Percentiles rank a stretch among this genome's conserved stretches.
Conservation (phyloP, 305 asterid genomes). For the Fraxinus velutina region DNA sequence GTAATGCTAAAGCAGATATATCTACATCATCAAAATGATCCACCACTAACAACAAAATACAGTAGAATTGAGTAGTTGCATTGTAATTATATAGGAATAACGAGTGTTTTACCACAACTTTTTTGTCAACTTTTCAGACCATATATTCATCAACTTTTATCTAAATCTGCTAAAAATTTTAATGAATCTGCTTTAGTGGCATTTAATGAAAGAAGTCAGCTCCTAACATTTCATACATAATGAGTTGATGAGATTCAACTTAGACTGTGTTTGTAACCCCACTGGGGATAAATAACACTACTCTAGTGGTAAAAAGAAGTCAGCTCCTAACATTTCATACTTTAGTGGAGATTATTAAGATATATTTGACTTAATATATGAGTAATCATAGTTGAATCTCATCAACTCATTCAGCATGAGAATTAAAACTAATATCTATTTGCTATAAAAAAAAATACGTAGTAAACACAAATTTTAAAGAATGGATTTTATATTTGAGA, state of each 20-base stretch:
- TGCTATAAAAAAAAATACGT: neutral
- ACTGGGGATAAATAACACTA: too few relatives aligned
- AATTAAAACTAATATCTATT: neutral
- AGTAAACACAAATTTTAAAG: neutral
- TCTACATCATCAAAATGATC: neutral
- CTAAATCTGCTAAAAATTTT: neutral
- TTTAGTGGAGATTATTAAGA: neutral
- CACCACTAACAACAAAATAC: neutral
- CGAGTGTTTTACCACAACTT: neutral
- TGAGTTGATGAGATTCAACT: too few relatives aligned
- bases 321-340: neutral
- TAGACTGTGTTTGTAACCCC: too few relatives aligned
- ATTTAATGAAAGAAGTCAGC: too few relatives aligned
- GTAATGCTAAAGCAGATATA: neutral
- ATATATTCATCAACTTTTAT: too few relatives aligned
- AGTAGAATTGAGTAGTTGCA: neutral
- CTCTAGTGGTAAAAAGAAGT: neutral
- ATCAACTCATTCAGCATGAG: slow-evolving; percentile 46
- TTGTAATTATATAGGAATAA: neutral
- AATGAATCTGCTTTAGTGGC: too few relatives aligned
- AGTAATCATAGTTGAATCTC: slow-evolving; percentile 36
- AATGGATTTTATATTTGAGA: neutral
- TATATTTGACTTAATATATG: neutral
- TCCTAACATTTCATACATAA: too few relatives aligned
- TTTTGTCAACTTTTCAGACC: neutral